Percentiles rank a stretch among this genome's conserved stretches.
phyloP scores from a whole-genome alignment of 768 basidiomycete genomes.

The Termitomyces sp. region DNA sequence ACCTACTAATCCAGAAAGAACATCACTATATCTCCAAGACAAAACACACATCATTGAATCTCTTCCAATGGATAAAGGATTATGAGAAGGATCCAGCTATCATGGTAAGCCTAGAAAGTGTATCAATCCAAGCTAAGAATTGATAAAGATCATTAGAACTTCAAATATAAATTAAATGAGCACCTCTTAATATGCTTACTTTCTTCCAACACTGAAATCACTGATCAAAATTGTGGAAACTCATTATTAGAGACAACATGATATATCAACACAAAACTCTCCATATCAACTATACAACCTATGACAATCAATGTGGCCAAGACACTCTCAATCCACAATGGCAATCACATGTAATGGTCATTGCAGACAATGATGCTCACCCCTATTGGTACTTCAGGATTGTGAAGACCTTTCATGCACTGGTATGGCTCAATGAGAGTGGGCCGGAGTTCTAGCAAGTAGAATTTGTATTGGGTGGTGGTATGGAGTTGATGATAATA shows the following conservation, averaged over 20 bases:
- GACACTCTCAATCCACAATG: slow-evolving; percentile 32
- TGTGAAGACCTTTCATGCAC: neutral
- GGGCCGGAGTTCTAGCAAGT: neutral
- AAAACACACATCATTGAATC: neutral
- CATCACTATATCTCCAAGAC: neutral
- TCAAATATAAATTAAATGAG: slow-evolving; percentile 23
- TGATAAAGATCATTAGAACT: slow-evolving; percentile 18
- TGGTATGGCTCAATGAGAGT: neutral
- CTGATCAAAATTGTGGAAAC: slow-evolving; percentile 10
- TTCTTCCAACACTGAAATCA: slow-evolving; percentile 9
- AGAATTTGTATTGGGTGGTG: slow-evolving; percentile 9
- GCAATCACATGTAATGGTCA: slow-evolving; percentile 11
- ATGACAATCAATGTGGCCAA: slow-evolving; percentile 29
- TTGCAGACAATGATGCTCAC: slow-evolving; percentile 1
- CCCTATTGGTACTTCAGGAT: neutral
- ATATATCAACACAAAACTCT: slow-evolving; percentile 21
- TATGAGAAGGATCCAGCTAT: slow-evolving; percentile 24
- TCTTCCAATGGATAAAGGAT: neutral
- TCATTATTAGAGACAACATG: slow-evolving; percentile 17
- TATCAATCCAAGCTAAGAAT: neutral
- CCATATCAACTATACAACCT: slow-evolving; percentile 38
- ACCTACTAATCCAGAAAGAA: neutral
- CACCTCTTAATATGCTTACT: slow-evolving; percentile 19
- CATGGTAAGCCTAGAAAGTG: slow-evolving; percentile 14
- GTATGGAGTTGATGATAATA: slow-evolving; percentile 17